Percentiles rank a stretch among this genome's conserved stretches.
Conservation (phyloP, 768 basidiomycete genomes). For the Pisolithus orientalis region DNA sequence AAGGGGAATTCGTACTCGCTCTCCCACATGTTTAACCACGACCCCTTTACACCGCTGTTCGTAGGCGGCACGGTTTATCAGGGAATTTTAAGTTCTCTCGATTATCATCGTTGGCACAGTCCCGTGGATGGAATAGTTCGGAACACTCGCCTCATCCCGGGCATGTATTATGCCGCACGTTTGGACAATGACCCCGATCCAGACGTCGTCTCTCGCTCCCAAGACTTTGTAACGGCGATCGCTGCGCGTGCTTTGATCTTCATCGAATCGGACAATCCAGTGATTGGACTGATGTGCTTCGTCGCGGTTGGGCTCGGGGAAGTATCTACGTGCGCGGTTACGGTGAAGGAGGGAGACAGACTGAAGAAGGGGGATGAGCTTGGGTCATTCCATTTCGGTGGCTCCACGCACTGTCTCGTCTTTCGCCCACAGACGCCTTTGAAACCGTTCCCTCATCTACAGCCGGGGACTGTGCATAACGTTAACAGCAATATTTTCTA, state of each 20-base stretch:
- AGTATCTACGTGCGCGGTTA: slow-evolving; percentile 53
- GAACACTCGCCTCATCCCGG: slow-evolving; percentile 30
- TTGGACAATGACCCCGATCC: background rate
- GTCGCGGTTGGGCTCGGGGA: slow-evolving; percentile 57
- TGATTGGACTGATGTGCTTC: slow-evolving; percentile 54
- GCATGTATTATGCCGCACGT: slow-evolving; percentile 8
- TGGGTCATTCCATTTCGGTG: slow-evolving; percentile 62
- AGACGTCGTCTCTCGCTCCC: slow-evolving; percentile 5
- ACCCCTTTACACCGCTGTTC: slow-evolving; percentile 33
- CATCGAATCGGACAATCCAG: slow-evolving; percentile 48
- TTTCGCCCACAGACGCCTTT: slow-evolving; percentile 32
- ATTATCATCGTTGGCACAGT: slow-evolving; percentile 56
- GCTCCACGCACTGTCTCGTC: slow-evolving; percentile 43
- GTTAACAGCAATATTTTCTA: background rate
- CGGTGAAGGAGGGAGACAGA: slow-evolving; percentile 38
- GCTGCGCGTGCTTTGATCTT: slow-evolving; percentile 53
- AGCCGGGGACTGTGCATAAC: background rate
- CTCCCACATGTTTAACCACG: slow-evolving; percentile 42
- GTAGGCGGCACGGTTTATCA: slow-evolving; percentile 48
- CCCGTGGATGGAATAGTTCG: slow-evolving; percentile 41
- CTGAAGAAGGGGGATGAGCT: slow-evolving; percentile 47
- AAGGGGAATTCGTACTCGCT: slow-evolving; percentile 55
- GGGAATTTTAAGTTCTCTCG: slow-evolving; percentile 44
- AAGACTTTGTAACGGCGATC: slow-evolving; percentile 40
- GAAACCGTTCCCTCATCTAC: slow-evolving; percentile 1